Evolutionary conservation across 768 basidiomycete genomes (phyloP), one percentile per base, ranked within the genome.

Genomic region (Phanerodontia chrysosporium): DNA sequence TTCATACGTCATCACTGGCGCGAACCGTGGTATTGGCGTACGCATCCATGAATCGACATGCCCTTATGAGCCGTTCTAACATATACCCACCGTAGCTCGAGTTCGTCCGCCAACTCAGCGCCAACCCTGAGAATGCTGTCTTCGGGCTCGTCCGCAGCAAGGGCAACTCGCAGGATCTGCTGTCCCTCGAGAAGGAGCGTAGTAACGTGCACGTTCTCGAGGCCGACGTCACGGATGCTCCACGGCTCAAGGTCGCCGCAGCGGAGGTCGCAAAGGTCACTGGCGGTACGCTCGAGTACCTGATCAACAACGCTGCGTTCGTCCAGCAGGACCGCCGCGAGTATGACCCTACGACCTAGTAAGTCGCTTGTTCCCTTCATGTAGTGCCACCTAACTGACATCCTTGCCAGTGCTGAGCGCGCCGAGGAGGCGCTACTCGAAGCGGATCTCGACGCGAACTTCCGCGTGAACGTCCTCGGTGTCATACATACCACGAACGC

Each of bases 281-380:
- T 1, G 71, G 73, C 21, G 72, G 73, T 13, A 68, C 66, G 28
- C 62, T 78, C n/a, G 75, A 76, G 60, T 65, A 63, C 49, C 65
- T 76, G 55, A 74, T 76, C 53, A 75, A 76, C 61, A 76, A 76
- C 55, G 76, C 74, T 14, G 74, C 65, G 5, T 63, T 32, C 30
- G 49, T 66, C 8, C 62, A 65, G 13, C 9, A 49, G 24, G 55
- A 57, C 16, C 53, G 58, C 24, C 18, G 14, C 14, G 32, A 46
- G 25, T 53, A 58, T 42, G 63, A 58, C 21, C 39, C 71, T 10
- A 64, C 57, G 55, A 49, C 39, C 24, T 71, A 66, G 70, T 67
- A 45, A 60, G 74, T 66, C 4, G 8, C 18, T n/a, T n/a, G 39
- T 0, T 24, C 16, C 46, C 21, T 24, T 5, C 18, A 9, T 16